Evolutionary conservation across 2,329 filamentous ascomycete genomes (phyloP), one percentile per base, ranked within the genome.

Genomic region (Botrytis cinerea): DNA sequence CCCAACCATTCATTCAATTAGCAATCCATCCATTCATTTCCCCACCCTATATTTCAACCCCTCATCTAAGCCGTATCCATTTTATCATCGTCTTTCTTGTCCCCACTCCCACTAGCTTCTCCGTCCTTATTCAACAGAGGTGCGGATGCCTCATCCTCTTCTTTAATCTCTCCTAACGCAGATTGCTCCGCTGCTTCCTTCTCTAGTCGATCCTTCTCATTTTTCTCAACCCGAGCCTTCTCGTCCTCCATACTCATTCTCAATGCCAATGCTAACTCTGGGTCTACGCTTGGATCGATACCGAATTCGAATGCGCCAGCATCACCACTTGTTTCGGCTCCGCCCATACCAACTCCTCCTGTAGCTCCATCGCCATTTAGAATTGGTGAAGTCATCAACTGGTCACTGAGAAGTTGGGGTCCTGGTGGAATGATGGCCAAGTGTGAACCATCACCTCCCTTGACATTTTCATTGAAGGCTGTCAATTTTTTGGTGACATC

Each of bases 231-330:
- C 79, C 96, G 87, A 75, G 95, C 95, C 85, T 97, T 97, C 84
- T 99, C 96, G 82, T 99, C 96, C 82, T 99, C 96, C 89, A 97
- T 94, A 83, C 93, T 97, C 94, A 99, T 97, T 76, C 96, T 91
- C 81, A 99, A 86, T 70, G 96, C 96, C 78, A 99, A 89, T 35
- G 96, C 96, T 80, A 99, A 86, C 83, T 99, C 96, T 5, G 96
- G 96, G 81, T 99, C 96, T 80, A 95, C 88, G 71, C 91, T 92
- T 22, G 95, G 95, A 82, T 98, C 96, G 77, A 97, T 93, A 76
- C 93, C 94, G 81, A 97, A 97, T 78, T 94, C 93, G 79, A 94
- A 97, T 73, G 87, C 88, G 77, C 87, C 87, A 48, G 85, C 88
- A 73, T 85, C 87, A 61, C 84, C 84, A 70, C 86, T 88, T 60